These are phyloP conservation scores for Aspergillus nomiae DNA, from an alignment of 2,329 filamentous ascomycete genomes.

Conservation along the genomic window DNA sequence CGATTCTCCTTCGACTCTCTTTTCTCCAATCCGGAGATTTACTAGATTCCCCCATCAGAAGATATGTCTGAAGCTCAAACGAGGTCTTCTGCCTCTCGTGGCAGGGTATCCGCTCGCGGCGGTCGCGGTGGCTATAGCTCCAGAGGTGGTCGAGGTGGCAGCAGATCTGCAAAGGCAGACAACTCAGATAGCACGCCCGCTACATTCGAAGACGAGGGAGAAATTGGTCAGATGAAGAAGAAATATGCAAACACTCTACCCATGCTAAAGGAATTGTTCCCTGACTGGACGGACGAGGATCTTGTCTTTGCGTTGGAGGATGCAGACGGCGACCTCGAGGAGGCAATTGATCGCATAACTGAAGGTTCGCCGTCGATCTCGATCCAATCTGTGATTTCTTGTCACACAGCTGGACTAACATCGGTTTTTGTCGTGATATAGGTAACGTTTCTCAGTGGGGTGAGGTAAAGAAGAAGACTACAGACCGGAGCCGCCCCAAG, in stretches of 20 bases:
- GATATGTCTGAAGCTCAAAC: constrained; percentile 93
- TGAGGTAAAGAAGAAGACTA: constrained; percentile 55
- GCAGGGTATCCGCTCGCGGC: constrained; percentile 86
- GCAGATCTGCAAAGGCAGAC: constrained; percentile 72
- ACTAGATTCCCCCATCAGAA: constrained; percentile 38
- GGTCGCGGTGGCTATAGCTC: constrained; percentile 74
- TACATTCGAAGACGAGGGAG: constrained; percentile 77
- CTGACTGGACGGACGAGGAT: constrained; percentile 93
- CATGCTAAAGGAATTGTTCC: constrained; percentile 88
- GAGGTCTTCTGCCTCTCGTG: constrained; percentile 78
- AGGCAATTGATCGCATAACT: constrained; percentile 54
- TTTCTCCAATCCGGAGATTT: constrained; percentile 26
- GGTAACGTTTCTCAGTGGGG: constrained; percentile 56
- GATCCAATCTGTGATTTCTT: constrained; percentile 1
- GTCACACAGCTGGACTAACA: background rate
- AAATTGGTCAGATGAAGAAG: constrained; percentile 89
- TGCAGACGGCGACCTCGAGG: constrained; percentile 52
- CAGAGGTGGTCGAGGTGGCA: constrained; percentile 70
- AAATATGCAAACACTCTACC: constrained; percentile 77
- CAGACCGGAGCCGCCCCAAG: constrained; percentile 49
- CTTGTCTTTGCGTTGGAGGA: constrained; percentile 91
- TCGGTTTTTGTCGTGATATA: constrained; percentile 23
- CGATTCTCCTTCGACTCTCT: constrained; percentile 30
- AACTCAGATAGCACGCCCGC: constrained; percentile 59
- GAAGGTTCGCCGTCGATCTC: constrained; percentile 41